Percentiles rank a stretch among this genome's conserved stretches.
phyloP scores from a whole-genome alignment of 2,329 filamentous ascomycete genomes.

The Scedosporium minutisporum region DNA sequence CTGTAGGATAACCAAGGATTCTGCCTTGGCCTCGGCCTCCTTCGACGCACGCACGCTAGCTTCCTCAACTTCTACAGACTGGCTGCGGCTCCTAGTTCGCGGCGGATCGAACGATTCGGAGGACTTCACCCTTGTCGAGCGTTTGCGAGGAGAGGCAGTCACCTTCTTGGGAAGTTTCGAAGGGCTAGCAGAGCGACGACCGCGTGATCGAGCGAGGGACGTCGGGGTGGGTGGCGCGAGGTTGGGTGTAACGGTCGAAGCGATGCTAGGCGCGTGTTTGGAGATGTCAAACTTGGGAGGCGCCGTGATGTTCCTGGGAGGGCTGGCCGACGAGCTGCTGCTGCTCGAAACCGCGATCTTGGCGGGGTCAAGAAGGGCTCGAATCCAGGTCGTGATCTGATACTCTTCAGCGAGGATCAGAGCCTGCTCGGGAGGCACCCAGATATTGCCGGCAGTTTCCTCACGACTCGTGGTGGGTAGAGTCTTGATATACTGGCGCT shows the following conservation, averaged over 20 bases:
- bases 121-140: conserved; percentile 21
- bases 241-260: neutral
- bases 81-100: conserved; percentile 5
- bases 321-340: conserved; percentile 49
- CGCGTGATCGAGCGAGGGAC: conserved; percentile 33
- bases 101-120: neutral
- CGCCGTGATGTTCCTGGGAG: conserved; percentile 66
- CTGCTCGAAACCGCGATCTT: conserved; percentile 53
- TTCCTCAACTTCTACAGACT: conserved; percentile 6
- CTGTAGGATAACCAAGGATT: neutral
- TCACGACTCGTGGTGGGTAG: conserved; percentile 73
- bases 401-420: conserved; percentile 81
- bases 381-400: conserved; percentile 75
- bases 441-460: conserved; percentile 93
- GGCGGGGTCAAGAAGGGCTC: conserved; percentile 80
- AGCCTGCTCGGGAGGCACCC: conserved; percentile 79
- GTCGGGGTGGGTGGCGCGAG: conserved; percentile 41
- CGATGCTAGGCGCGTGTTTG: conserved; percentile 23
- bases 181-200: conserved; percentile 49
- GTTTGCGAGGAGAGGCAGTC: conserved; percentile 46
- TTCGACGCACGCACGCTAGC: neutral
- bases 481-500: conserved; percentile 77
- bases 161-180: conserved; percentile 38
- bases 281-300: conserved; percentile 69
- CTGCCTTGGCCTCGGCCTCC: conserved; percentile 1